Base-by-base conservation (phyloP, 2,329 filamentous ascomycete genomes). In the Aspergillus calidoustus region DNA sequence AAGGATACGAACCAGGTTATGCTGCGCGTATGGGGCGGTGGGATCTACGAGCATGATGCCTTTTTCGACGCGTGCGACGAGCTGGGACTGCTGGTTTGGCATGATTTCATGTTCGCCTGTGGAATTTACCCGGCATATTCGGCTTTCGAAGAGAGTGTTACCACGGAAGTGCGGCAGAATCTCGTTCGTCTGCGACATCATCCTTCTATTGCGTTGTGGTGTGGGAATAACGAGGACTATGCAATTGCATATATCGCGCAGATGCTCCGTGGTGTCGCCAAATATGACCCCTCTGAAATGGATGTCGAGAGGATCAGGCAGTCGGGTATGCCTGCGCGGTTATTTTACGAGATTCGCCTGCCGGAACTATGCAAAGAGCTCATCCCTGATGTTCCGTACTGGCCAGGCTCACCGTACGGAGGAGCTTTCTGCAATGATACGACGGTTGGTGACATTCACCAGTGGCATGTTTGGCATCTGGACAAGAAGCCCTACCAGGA, bases 201-300 rank as follows among this genome's bases (percentile, higher is more conserved):
- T 72, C 91, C 93, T 0, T 93, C 87, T 13, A 90, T 97, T 65
- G 89, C 93, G 49, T 89, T 97, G 60, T 97, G 89, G 80, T 92
- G 91, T 3, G 94, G 93, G 15, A 97, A 97, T 78, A 97, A 97
- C 71, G 93, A 97, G 75, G 93, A 97, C 74, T 97, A 97, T 41
- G 34, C 34, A 4, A 41, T 41, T 15, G 34, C 34, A 15, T 41
- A 41, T 11, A 41, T 41, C 5, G 34, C 34, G 11, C 34, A 41
- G 9, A 41, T 41, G 34, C 34, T 41, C 11, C 34, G 34, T 41
- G 34, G 34, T 11, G 34, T 41, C 8, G 34, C 76, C 90, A 94
- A 74, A 90, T 93, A 57, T 89, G 68, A 84, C 96, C 69, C 86
- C 91, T 0, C 85, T 93, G 61, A 91, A 84, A 74, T 97, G 93